Base-by-base conservation (phyloP, 345 rosid genomes). In the Trapa incisa region DNA sequence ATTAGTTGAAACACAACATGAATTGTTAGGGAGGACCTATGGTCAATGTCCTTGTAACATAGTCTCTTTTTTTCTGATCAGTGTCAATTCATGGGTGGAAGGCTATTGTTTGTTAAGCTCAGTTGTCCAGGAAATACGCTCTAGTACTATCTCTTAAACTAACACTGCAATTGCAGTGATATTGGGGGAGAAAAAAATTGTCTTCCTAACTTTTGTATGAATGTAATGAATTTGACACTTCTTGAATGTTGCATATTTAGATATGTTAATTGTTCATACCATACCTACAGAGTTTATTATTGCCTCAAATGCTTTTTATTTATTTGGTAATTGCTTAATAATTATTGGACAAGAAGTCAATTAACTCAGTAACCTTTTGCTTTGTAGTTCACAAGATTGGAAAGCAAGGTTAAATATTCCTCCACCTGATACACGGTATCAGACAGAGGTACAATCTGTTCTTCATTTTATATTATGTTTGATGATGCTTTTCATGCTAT, bases 371-470 rank as follows among this genome's bases (percentile, higher is more conserved):
- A 38, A 64, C 37, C 54, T 42, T 53, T 37, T 67, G 15, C 41
- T 17, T 37, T 61, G 29, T 67, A 93, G 98, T 70, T 81, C 83
- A 17, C 88, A 90, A 74, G 97, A 93, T 74, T 90, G 98, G 98
- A 93, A 93, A 73, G 89, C 96, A 45, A 82, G 82, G 57, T 75
- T 93, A 38, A 88, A 83, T 71, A 63, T 86, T 22, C 97, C 98
- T 36, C 81, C 96, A 2, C 67, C 91, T 8, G 98, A 93, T 77
- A 79, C 86, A 0, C 95, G 97, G 57, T 88, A 86, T 80, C 82
- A 16, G 74, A 90, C 98, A 37, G 98, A 90, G 98, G 98, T 93
- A 87, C 33, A 69, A 15, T 45, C 16, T 65, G 32, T 14, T 50
- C 22, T 15, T 50, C 6, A 2, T 50, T 50, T 6, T 50, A 15